Conservation (phyloP, 2,329 filamentous ascomycete species). For the Cladosporium cucumerinum region DNA sequence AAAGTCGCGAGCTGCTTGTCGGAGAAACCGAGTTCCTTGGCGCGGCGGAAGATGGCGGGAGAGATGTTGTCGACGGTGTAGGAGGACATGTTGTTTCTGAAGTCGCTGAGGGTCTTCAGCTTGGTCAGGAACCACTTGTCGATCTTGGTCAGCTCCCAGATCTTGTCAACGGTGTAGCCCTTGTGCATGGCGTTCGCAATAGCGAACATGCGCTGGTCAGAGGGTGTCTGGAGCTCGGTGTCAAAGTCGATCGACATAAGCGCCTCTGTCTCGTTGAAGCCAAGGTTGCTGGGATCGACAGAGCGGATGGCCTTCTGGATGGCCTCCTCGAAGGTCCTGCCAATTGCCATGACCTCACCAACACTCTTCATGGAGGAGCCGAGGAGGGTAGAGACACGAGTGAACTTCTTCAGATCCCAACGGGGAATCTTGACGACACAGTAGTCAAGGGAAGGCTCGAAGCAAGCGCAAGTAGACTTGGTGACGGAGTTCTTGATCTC, state of each 20-base stretch:
- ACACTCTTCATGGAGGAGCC: constrained; percentile 99
- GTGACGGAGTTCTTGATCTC: constrained; percentile 96
- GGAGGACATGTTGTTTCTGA: constrained; percentile 70
- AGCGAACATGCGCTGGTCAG: constrained; percentile 93
- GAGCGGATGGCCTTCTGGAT: constrained; percentile 97
- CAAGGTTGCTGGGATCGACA: constrained; percentile 92
- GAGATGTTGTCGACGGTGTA: constrained; percentile 65
- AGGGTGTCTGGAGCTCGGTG: constrained; percentile 92
- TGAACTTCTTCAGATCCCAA: constrained; percentile 99
- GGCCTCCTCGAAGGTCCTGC: constrained; percentile 93
- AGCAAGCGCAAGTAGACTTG: constrained; percentile 92
- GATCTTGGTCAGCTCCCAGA: constrained; percentile 97
- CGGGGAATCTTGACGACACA: constrained; percentile 98
- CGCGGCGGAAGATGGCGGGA: constrained; percentile 65
- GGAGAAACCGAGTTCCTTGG: constrained; percentile 91
- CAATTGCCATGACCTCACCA: constrained; percentile 98
- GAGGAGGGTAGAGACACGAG: constrained; percentile 88
- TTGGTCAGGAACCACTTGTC: constrained; percentile 97
- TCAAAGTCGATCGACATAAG: constrained; percentile 97
- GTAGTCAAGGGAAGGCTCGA: constrained; percentile 97
- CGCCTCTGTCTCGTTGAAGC: constrained; percentile 84
- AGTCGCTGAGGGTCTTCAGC: constrained; percentile 86
- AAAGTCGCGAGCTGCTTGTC: constrained; percentile 92
- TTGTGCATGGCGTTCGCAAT: constrained; percentile 96
- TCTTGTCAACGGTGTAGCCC: constrained; percentile 92